Evolutionary conservation across 331 rosid species (phyloP).

Genomic region (Rosa hybrid): DNA sequence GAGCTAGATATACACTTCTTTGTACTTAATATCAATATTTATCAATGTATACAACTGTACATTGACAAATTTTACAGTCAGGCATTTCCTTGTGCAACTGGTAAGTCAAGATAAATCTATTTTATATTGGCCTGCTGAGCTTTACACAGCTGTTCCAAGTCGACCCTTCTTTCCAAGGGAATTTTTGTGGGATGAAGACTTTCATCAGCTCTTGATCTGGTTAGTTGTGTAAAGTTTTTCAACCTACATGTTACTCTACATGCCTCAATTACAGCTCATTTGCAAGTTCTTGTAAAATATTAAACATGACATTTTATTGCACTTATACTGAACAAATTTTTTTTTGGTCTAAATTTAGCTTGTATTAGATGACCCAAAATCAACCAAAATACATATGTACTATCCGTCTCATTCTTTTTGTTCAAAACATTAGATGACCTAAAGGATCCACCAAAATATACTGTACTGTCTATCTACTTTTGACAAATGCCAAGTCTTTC

Average conservation of each 20-base stretch:
- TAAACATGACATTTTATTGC: not conserved
- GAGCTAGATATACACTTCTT: not conserved
- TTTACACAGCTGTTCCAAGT: conserved; percentile 95
- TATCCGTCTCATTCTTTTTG: not conserved
- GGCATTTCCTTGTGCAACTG: conserved; percentile 59
- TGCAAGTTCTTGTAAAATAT: conserved; percentile 19
- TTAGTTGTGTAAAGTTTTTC: conserved; percentile 36
- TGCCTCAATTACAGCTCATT: conserved; percentile 10
- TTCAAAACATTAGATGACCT: not conserved
- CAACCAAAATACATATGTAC: not conserved
- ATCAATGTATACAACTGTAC: conserved; percentile 22
- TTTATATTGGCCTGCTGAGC: conserved; percentile 95
- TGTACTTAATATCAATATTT: conserved; percentile 21
- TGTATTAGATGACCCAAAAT: not conserved
- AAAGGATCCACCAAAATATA: not conserved
- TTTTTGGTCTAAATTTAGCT: not conserved
- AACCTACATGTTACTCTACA: conserved; percentile 13
- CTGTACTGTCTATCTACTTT: not conserved
- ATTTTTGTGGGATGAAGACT: conserved; percentile 98
- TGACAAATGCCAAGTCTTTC: not conserved
- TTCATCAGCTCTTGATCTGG: conserved; percentile 94
- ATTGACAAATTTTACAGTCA: conserved; percentile 27
- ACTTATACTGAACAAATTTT: not conserved
- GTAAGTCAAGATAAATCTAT: conserved; percentile 46
- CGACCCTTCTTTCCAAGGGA: conserved; percentile 95